These are phyloP conservation scores for Leccinum disarticulatum DNA, from an alignment of 768 basidiomycete species.

Conservation along the genomic window DNA sequence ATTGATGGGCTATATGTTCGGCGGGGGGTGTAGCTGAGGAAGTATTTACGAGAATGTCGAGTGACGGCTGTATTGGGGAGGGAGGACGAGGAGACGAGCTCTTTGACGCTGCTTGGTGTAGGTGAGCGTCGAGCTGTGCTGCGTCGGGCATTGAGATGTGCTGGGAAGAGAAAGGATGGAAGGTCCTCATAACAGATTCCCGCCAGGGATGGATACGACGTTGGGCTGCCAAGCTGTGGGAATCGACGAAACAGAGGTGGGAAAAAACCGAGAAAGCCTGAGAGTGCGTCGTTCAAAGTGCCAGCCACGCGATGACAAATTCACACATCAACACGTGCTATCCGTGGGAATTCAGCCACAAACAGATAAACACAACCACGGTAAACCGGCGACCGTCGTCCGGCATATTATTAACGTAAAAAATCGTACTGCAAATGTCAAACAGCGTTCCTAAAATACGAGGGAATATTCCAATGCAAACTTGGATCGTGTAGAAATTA, in stretches of 20 bases:
- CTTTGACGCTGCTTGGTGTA: conserved; percentile 32
- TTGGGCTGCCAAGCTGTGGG: conserved; percentile 45
- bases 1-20: conserved; percentile 33
- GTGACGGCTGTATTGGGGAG: conserved; percentile 40
- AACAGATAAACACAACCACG: conserved; percentile 13
- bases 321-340: conserved; percentile 31
- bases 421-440: conserved; percentile 11
- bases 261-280: conserved; percentile 41
- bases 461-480: conserved; percentile 21
- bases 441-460: conserved; percentile 18
- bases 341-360: conserved; percentile 32
- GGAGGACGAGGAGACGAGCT: conserved; percentile 51
- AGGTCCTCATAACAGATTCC: conserved; percentile 46
- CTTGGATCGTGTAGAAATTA: conserved; percentile 10
- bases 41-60: conserved; percentile 38
- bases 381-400: background rate
- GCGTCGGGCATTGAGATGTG: conserved; percentile 43
- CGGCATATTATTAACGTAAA: conserved; percentile 22
- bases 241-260: conserved; percentile 43
- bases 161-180: conserved; percentile 43
- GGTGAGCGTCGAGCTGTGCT: conserved; percentile 34
- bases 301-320: conserved; percentile 19
- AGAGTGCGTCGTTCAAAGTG: conserved; percentile 23
- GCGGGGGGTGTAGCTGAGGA: conserved; percentile 20
- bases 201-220: conserved; percentile 39